phyloP scores from a whole-genome alignment of 164 flowering plant species.

The Berberis vulgaris region DNA sequence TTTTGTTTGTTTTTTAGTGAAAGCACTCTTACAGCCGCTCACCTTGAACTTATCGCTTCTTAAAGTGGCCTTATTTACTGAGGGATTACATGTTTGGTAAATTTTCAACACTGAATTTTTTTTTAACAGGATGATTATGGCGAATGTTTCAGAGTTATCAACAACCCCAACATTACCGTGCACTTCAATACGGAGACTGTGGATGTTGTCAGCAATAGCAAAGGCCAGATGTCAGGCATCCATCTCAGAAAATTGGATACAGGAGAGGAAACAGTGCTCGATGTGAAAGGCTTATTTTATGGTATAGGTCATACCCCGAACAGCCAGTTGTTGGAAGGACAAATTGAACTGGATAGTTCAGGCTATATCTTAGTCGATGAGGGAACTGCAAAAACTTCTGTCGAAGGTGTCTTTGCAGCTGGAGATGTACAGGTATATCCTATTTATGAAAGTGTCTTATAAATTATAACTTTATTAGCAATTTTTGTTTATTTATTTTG shows the following conservation, averaged over 20 bases:
- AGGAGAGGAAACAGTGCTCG: conserved; percentile 73
- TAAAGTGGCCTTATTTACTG: conserved; percentile 13
- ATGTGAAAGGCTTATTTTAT: conserved; percentile 86
- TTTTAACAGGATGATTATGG: conserved; percentile 99
- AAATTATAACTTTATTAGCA: too few relatives aligned
- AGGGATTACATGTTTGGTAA: conserved; percentile 31
- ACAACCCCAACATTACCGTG: conserved; percentile 94
- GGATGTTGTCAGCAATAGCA: conserved; percentile 83
- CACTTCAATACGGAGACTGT: conserved; percentile 91
- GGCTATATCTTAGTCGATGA: conserved; percentile 89
- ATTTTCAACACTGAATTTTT: conserved; percentile 95
- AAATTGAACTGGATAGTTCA: conserved; percentile 69
- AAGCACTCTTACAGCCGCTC: background rate
- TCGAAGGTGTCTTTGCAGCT: conserved; percentile 95
- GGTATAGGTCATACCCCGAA: conserved; percentile 98
- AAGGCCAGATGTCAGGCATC: conserved; percentile 95
- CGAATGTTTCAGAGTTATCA: conserved; percentile 99
- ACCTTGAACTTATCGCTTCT: background rate
- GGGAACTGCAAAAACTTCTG: conserved; percentile 74
- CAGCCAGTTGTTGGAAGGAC: conserved; percentile 85
- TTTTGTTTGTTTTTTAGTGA: background rate
- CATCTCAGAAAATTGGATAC: conserved; percentile 55
- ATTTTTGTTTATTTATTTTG: too few relatives aligned
- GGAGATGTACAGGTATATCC: conserved; percentile 94
- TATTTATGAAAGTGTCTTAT: background rate